Percentiles rank a stretch among this genome's conserved stretches.
Evolutionary conservation across 768 basidiomycete species (phyloP).

Genomic region (Amanita fuliginea): DNA sequence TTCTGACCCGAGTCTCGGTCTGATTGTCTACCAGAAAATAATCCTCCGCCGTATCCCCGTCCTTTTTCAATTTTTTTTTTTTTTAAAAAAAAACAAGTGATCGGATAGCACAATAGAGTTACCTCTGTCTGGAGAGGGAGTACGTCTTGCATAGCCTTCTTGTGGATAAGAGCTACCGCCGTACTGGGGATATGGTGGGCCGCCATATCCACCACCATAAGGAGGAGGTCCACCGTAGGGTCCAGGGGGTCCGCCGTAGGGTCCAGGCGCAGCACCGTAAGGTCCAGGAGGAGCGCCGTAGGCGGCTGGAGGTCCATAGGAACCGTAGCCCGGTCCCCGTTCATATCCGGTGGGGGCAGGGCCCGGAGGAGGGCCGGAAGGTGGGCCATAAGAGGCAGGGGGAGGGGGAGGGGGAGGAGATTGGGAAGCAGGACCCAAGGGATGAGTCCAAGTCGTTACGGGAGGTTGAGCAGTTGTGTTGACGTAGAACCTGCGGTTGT

Average conservation of each 20-base stretch:
- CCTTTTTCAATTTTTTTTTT: neutral
- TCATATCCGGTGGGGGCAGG: no score
- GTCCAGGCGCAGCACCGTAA: neutral
- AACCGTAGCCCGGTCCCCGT: no score
- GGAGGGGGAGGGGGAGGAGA: slow-evolving; percentile 23
- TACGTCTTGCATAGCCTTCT: neutral
- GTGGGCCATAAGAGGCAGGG: neutral
- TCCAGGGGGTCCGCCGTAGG: neutral
- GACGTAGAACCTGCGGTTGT: slow-evolving; percentile 58
- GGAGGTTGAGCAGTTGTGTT: slow-evolving; percentile 54
- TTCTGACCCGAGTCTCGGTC: slow-evolving; percentile 15
- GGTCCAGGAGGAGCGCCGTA: no score
- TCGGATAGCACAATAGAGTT: neutral
- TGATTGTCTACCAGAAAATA: neutral
- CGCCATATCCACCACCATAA: slow-evolving; percentile 10
- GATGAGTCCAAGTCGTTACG: slow-evolving; percentile 60
- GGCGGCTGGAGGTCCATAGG: no score
- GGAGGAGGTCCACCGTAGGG: neutral
- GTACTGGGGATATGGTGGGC: slow-evolving; percentile 1
- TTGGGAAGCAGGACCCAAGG: slow-evolving; percentile 31
- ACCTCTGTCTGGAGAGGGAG: neutral
- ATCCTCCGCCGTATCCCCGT: neutral
- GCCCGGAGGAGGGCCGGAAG: slow-evolving; percentile 1
- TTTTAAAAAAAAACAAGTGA: neutral
- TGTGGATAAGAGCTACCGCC: slow-evolving; percentile 9